Conservation (phyloP, 2,329 filamentous ascomycete species). For the Aspergillus sclerotialis region DNA sequence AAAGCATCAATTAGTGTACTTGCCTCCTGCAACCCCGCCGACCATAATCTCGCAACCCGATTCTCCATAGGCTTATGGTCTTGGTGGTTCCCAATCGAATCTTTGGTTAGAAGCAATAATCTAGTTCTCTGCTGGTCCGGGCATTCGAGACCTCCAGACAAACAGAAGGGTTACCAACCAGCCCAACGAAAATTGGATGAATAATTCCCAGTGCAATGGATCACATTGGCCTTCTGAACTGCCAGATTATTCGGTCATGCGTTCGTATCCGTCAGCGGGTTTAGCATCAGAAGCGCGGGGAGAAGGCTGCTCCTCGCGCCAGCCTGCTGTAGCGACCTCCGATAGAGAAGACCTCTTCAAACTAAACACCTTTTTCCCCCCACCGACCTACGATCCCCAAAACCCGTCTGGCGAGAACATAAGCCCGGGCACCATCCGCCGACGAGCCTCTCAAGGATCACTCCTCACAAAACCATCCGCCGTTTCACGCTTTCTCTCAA, state of each 20-base stretch:
- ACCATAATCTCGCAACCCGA: too few relatives aligned
- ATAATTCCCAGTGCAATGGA: conserved; percentile 26
- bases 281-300: conserved; percentile 3
- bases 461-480: conserved; percentile 26
- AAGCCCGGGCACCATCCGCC: conserved; percentile 22
- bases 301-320: conserved; percentile 10
- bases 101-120: too few relatives aligned
- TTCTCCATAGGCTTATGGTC: too few relatives aligned
- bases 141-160: too few relatives aligned
- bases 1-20: too few relatives aligned
- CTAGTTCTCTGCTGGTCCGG: too few relatives aligned
- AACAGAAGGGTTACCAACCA: conserved; percentile 3
- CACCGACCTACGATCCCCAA: conserved; percentile 15
- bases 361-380: conserved; percentile 13
- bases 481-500: conserved; percentile 30
- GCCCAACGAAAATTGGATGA: conserved; percentile 21
- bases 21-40: too few relatives aligned
- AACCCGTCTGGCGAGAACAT: conserved; percentile 5
- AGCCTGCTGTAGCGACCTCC: conserved; percentile 8
- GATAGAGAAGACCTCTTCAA: conserved; percentile 8
- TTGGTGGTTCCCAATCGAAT: neutral
- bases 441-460: conserved; percentile 31
- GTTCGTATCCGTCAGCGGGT: conserved; percentile 13
- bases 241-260: conserved; percentile 22
- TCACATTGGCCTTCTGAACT: conserved; percentile 17